Evolutionary conservation across 2,329 filamentous ascomycete genomes (phyloP), one percentile per base, ranked within the genome.

Genomic region (Dactylella cylindrospora): DNA sequence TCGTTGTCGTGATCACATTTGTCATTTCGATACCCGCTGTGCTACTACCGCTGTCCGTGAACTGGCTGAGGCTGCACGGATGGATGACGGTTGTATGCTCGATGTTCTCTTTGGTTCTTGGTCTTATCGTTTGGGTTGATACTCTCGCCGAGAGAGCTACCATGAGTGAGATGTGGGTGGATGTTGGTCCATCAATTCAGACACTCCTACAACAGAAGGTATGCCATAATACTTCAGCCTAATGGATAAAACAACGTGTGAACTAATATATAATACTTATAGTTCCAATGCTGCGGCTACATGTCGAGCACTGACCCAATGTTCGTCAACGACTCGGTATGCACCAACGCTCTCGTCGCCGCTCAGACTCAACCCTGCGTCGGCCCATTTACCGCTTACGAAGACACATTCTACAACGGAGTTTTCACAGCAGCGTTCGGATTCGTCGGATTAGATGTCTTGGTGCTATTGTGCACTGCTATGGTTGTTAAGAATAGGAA

Each of bases 231-330:
- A 25, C 25, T 20, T 17, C 26, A 31, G 12, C 13, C 4, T 26
- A 8, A 40, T 35, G 28, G 25, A 45, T 32, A 49, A 5, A 25
- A 20, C 17, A 44, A 19, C 8, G 4, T 17, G 12, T 23, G 38
- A 33, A 15, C 67, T 54, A 69, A 67, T 65, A 68, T 25, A 67
- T 68, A n/a, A 36, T 8, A 8, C 20, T 22, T 44, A 19, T 69
- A 89, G 83, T 90, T 91, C 71, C 72, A 81, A 68, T 93, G 88
- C 80, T 93, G 88, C 68, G 88, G 88, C 64, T 93, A 88, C 74
- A 74, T 80, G 67, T 51, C 44, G 8, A 82, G 79, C 72, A 85
- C 83, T 3, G 78, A 81, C 9, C 85, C 85, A 8, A 82, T 84
- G 45, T 91, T 90, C 71, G 77, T 88, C 65, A 82, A 80, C 52